Evolutionary conservation across 495 filamentous ascomycete species (phyloP).

Genomic region (Pyronema domesticum): DNA sequence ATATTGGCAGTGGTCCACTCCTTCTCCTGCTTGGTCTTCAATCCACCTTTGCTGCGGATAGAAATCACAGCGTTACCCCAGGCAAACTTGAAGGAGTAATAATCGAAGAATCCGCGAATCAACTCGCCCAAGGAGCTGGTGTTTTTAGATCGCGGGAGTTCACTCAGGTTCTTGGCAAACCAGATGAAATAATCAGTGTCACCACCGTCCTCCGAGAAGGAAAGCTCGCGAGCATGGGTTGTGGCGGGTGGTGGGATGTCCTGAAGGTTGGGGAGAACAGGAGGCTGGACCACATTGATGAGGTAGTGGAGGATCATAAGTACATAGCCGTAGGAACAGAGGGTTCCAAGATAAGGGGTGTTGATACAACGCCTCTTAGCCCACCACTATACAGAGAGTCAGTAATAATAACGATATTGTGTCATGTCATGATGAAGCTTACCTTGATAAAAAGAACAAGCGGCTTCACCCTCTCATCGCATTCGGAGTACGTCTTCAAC

Average conservation of each 20-base stretch:
- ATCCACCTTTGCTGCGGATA: constrained; percentile 48
- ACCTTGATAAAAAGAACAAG: constrained; percentile 66
- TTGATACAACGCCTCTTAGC: constrained; percentile 67
- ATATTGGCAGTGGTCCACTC: constrained; percentile 61
- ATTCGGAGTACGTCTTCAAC: constrained; percentile 56
- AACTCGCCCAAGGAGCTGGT: constrained; percentile 36
- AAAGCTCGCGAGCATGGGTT: constrained; percentile 11
- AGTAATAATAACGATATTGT: background rate
- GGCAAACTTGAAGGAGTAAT: constrained; percentile 52
- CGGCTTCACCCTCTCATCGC: constrained; percentile 52
- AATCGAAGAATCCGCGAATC: constrained; percentile 63
- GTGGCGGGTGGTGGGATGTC: constrained; percentile 16
- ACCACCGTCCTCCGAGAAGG: constrained; percentile 19
- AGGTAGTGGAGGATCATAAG: constrained; percentile 86
- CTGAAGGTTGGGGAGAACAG: constrained; percentile 67
- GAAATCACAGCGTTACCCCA: constrained; percentile 58
- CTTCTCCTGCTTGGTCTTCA: constrained; percentile 51
- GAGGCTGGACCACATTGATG: constrained; percentile 55
- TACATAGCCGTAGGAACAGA: constrained; percentile 78
- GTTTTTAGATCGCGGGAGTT: constrained; percentile 7
- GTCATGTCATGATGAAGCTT: background rate
- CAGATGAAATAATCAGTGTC: constrained; percentile 16
- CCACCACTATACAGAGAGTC: constrained; percentile 34
- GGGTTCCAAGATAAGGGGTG: constrained; percentile 58
- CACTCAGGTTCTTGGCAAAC: constrained; percentile 14